These are phyloP conservation scores for Diplodia intermedia DNA, from an alignment of 2,329 filamentous ascomycete species.

Conservation along the genomic window DNA sequence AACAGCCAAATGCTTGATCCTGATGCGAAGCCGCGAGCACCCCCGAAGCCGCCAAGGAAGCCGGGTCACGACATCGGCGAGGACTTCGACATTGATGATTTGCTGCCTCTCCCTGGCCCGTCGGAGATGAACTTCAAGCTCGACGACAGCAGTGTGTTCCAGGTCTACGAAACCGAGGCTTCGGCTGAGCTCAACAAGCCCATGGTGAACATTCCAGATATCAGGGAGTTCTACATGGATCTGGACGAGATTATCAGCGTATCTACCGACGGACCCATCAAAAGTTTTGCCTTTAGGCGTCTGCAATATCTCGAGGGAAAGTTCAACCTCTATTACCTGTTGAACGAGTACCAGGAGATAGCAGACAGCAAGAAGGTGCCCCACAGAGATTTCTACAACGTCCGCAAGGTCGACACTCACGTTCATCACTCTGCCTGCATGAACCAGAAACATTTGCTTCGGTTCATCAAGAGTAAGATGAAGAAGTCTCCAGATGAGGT, in stretches of 20 bases:
- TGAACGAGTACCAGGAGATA: conserved; percentile 98
- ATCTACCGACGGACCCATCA: conserved; percentile 94
- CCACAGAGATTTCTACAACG: conserved; percentile 98
- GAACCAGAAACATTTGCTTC: conserved; percentile 98
- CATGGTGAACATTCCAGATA: conserved; percentile 82
- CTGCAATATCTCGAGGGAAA: conserved; percentile 96
- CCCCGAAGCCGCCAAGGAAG: conserved; percentile 69
- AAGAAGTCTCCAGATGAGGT: conserved; percentile 96
- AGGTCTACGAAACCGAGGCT: conserved; percentile 79
- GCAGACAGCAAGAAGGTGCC: conserved; percentile 98
- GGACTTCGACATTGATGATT: conserved; percentile 84
- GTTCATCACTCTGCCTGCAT: conserved; percentile 99
- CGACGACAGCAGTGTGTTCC: conserved; percentile 86
- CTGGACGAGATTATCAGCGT: conserved; percentile 84
- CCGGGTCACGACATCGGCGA: conserved; percentile 89
- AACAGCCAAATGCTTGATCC: conserved; percentile 47
- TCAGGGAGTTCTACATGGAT: conserved; percentile 96
- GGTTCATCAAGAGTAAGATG: conserved; percentile 99
- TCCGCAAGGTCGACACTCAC: conserved; percentile 97
- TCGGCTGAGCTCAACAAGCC: conserved; percentile 70
- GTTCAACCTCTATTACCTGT: conserved; percentile 89
- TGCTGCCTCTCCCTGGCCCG: conserved; percentile 73
- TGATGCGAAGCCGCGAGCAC: conserved; percentile 39
- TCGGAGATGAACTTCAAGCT: conserved; percentile 78
- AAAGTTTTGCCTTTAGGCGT: conserved; percentile 94